These are phyloP conservation scores for Centaurea solstitialis DNA, from an alignment of 129 eudicot genomes.

Conservation along the genomic window DNA sequence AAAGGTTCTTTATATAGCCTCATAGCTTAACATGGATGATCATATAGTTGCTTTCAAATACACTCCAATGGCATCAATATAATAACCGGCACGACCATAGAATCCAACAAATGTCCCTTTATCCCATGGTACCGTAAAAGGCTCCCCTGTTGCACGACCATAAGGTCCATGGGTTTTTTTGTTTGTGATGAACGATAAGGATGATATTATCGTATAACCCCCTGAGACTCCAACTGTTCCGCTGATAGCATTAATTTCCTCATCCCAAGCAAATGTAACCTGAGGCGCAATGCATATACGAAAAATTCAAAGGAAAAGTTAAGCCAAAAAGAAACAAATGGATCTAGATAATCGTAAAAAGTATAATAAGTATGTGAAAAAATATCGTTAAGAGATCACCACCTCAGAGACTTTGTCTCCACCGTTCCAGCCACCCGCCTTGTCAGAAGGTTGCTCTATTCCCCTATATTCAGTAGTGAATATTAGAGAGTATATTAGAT, in stretches of 20 bases:
- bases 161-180: not conserved
- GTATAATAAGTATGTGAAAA: not conserved
- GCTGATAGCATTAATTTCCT: not conserved
- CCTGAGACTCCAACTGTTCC: not conserved
- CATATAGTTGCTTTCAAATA: not conserved
- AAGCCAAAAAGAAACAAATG: not conserved
- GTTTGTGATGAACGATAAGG: not conserved
- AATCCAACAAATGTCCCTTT: not conserved
- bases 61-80: too few species aligned
- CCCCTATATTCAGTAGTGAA: not conserved
- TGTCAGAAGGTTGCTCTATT: not conserved
- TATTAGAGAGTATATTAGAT: not conserved
- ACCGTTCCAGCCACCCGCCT: not conserved
- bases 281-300: not conserved
- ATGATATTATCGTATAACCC: slow-evolving; percentile 5
- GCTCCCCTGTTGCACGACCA: not conserved
- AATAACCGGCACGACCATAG: not conserved
- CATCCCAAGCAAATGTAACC: not conserved
- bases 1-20: not conserved
- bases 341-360: not conserved
- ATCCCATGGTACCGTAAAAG: not conserved
- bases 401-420: not conserved
- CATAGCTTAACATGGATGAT: not conserved
- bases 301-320: not conserved
- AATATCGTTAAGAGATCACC: not conserved